A percentile compares a stretch with the other conserved stretches of the same genome.
Conservation (phyloP, 805 yeast species). For the Schwanniomyces pseudopolymorphus region DNA sequence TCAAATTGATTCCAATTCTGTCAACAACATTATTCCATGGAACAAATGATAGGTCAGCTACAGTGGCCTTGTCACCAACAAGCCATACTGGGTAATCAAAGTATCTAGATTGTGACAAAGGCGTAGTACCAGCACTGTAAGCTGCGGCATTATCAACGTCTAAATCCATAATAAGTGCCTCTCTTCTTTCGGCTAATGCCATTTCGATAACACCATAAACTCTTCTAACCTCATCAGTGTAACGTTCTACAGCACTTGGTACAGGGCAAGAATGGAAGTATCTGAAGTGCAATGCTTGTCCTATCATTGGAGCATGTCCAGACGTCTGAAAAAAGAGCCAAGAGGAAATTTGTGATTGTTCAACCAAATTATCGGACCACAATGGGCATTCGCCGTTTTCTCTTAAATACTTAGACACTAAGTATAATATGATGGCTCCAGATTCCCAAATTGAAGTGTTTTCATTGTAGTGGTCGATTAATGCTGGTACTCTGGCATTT, state of each 20-base stretch:
- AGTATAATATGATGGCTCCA: slow-evolving; percentile 84
- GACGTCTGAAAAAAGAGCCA: slow-evolving; percentile 96
- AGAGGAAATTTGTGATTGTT: slow-evolving; percentile 79
- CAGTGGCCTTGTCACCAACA: slow-evolving; percentile 76
- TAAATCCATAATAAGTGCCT: slow-evolving; percentile 83
- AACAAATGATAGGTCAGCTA: slow-evolving; percentile 89
- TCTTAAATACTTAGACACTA: slow-evolving; percentile 65
- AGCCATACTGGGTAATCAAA: slow-evolving; percentile 95
- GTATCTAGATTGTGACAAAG: slow-evolving; percentile 78
- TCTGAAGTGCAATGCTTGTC: slow-evolving; percentile 92
- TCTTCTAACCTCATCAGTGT: slow-evolving; percentile 87
- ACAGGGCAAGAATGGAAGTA: slow-evolving; percentile 85
- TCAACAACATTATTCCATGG: slow-evolving; percentile 98
- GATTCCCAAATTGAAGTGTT: slow-evolving; percentile 91
- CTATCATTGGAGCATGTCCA: slow-evolving; percentile 98
- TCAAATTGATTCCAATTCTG: slow-evolving; percentile 84
- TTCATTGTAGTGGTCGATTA: slow-evolving; percentile 82
- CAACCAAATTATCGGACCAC: slow-evolving; percentile 76
- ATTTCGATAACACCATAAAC: slow-evolving; percentile 93
- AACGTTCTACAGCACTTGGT: slow-evolving; percentile 86
- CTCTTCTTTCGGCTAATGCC: slow-evolving; percentile 92
- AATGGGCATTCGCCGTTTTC: slow-evolving; percentile 69
- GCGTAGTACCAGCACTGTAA: slow-evolving; percentile 85
- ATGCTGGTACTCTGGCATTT: slow-evolving; percentile 92
- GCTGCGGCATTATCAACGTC: slow-evolving; percentile 87